Conservation (phyloP, 2,329 filamentous ascomycete genomes). For the Hyphodiscus sp. region DNA sequence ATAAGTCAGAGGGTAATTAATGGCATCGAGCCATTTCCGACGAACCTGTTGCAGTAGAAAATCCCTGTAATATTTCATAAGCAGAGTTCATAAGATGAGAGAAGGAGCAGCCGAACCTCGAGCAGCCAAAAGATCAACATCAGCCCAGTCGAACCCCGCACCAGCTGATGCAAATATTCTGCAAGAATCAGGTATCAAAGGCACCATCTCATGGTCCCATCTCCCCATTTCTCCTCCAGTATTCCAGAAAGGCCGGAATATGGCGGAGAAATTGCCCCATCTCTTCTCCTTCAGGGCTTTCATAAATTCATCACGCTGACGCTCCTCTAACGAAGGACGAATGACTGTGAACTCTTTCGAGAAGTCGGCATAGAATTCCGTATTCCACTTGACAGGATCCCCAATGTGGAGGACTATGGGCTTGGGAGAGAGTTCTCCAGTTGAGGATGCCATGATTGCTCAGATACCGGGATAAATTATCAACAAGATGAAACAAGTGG, state of each 20-base stretch:
- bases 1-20: neutral
- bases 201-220: conserved; percentile 54
- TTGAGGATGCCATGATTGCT: conserved; percentile 12
- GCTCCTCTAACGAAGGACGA: conserved; percentile 42
- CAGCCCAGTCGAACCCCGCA: conserved; percentile 58
- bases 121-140: conserved; percentile 53
- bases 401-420: conserved; percentile 30
- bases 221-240: conserved; percentile 60
- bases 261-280: conserved; percentile 47
- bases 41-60: conserved; percentile 59
- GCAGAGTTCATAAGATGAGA: neutral
- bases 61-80: conserved; percentile 35
- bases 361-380: conserved; percentile 30
- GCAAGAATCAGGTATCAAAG: conserved; percentile 44
- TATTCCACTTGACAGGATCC: conserved; percentile 30
- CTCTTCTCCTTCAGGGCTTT: conserved; percentile 45
- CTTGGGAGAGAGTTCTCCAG: conserved; percentile 8
- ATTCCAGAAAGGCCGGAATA: conserved; percentile 56
- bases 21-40: neutral
- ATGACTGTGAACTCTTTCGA: conserved; percentile 38
- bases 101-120: conserved; percentile 32
- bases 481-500: neutral
- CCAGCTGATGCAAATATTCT: conserved; percentile 54
- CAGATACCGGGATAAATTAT: neutral
- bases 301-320: conserved; percentile 56